Evolutionary conservation across 805 yeast species (phyloP).

Genomic region (Candida pseudoglaebosa): DNA sequence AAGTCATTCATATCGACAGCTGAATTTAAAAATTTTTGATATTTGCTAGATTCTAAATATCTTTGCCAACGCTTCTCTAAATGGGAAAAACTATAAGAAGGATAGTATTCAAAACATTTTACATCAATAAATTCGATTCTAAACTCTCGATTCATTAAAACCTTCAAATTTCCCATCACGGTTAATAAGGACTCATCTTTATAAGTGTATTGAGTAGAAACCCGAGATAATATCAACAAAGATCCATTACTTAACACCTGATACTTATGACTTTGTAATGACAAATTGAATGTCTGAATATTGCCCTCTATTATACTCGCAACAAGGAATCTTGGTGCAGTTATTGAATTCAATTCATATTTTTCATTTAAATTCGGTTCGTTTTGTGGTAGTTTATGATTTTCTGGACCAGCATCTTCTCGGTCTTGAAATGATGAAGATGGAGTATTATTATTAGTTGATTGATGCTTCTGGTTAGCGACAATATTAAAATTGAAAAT

Average conservation of each 20-base stretch:
- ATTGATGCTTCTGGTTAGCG: slow-evolving; percentile 7
- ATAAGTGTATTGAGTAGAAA: slow-evolving; percentile 38
- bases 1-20: slow-evolving; percentile 14
- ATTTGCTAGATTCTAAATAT: slow-evolving; percentile 9
- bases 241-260: slow-evolving; percentile 40
- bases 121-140: slow-evolving; percentile 73
- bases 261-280: slow-evolving; percentile 34
- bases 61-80: slow-evolving; percentile 26
- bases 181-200: slow-evolving; percentile 68
- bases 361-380: slow-evolving; percentile 35
- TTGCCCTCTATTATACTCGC: slow-evolving; percentile 48
- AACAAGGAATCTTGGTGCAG: slow-evolving; percentile 61
- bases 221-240: slow-evolving; percentile 29
- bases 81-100: slow-evolving; percentile 19
- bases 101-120: slow-evolving; percentile 29
- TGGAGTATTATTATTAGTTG: not conserved
- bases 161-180: slow-evolving; percentile 57
- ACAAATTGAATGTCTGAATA: slow-evolving; percentile 21
- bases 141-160: slow-evolving; percentile 58
- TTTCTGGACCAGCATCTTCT: slow-evolving; percentile 4
- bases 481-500: slow-evolving; percentile 26
- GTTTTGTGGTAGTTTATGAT: not conserved
- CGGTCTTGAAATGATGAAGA: slow-evolving; percentile 1
- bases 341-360: slow-evolving; percentile 60
- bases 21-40: slow-evolving; percentile 10